A percentile compares a stretch with the other conserved stretches of the same genome.
Conservation (phyloP, 345 rosid species). For the Ailanthus altissimus region DNA sequence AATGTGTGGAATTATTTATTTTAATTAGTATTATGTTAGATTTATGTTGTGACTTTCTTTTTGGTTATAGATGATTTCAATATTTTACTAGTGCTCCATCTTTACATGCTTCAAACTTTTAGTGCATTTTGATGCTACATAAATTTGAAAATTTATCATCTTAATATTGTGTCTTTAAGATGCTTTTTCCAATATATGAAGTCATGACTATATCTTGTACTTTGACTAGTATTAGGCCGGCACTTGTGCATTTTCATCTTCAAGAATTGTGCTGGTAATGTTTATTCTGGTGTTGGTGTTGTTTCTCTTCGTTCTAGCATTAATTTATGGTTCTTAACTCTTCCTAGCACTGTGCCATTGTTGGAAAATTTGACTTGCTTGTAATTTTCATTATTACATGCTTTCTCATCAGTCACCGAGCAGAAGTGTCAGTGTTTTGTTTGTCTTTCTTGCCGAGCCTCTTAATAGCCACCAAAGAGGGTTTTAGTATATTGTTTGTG, state of each 20-base stretch:
- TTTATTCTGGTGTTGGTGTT: neutral
- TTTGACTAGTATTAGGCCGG: neutral
- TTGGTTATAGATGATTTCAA: neutral
- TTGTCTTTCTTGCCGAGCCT: neutral
- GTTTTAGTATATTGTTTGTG: slow-evolving; percentile 18
- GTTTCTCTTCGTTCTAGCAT: neutral
- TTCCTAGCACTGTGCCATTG: neutral
- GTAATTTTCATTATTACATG: neutral
- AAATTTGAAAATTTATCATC: neutral
- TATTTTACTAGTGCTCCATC: neutral
- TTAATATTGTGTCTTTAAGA: neutral
- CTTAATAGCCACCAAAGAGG: neutral
- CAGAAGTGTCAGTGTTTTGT: slow-evolving; percentile 18
- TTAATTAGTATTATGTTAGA: neutral
- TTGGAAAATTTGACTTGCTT: neutral
- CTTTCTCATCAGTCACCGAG: neutral
- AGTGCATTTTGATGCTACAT: neutral
- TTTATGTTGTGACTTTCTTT: neutral
- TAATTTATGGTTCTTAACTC: neutral
- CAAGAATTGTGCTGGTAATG: neutral
- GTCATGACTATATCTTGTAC: neutral
- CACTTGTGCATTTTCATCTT: neutral
- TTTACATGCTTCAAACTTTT: slow-evolving; percentile 1
- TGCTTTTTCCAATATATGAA: neutral
- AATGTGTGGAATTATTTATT: slow-evolving; percentile 3